Evolutionary conservation across 331 rosid genomes (phyloP).

Genomic region (Saraca asoca): DNA sequence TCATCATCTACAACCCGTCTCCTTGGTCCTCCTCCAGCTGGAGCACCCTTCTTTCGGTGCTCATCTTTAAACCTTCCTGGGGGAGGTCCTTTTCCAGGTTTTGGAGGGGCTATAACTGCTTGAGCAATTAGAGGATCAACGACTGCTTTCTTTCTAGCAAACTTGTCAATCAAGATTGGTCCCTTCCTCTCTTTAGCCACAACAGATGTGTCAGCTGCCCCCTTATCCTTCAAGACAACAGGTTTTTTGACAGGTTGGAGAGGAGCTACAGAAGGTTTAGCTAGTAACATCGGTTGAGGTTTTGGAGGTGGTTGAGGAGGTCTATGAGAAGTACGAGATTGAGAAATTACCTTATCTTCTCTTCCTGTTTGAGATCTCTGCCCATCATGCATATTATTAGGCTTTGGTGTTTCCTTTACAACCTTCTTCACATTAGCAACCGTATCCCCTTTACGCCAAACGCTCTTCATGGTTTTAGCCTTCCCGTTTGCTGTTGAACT

Average conservation of each 20-base stretch:
- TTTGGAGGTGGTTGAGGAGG: conserved; percentile 51
- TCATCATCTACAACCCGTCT: conserved; percentile 51
- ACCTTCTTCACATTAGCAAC: conserved; percentile 65
- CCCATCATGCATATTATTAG: conserved; percentile 39
- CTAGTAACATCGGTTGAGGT: conserved; percentile 70
- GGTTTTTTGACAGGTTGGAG: conserved; percentile 66
- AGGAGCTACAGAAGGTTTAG: conserved; percentile 68
- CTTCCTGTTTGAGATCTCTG: conserved; percentile 44
- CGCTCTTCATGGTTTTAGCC: conserved; percentile 79
- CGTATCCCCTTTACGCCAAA: conserved; percentile 95
- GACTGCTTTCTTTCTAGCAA: conserved; percentile 70
- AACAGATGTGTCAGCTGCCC: conserved; percentile 49
- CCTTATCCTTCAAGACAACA: conserved; percentile 77
- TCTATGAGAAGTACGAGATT: conserved; percentile 44
- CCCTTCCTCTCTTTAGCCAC: conserved; percentile 57
- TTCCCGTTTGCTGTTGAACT: conserved; percentile 37
- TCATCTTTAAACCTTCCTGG: conserved; percentile 72
- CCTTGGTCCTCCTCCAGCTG: conserved; percentile 61
- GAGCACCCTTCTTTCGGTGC: conserved; percentile 63
- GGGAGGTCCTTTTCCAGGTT: conserved; percentile 81
- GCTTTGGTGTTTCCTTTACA: conserved; percentile 58
- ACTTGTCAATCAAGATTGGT: conserved; percentile 88
- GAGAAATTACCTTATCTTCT: conserved; percentile 44
- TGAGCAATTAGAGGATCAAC: conserved; percentile 70
- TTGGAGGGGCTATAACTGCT: conserved; percentile 70